phyloP scores from a whole-genome alignment of 345 rosid species.

The Corymbia maculata region DNA sequence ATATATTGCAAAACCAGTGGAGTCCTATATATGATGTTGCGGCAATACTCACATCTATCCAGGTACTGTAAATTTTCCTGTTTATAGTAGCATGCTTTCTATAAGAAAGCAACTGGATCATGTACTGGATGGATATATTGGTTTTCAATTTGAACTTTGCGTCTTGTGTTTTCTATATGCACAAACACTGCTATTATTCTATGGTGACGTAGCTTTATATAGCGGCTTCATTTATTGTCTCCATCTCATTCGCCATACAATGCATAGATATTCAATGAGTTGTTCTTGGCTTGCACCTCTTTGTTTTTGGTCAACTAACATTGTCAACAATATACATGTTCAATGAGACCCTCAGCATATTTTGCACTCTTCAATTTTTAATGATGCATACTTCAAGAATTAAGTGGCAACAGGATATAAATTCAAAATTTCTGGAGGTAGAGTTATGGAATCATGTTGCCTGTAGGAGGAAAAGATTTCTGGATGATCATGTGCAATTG shows the following conservation, averaged over 20 bases:
- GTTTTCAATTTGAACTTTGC: neutral
- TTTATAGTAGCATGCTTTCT: neutral
- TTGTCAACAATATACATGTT: neutral
- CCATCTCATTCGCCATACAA: neutral
- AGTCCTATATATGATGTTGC: conserved; percentile 98
- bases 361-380: neutral
- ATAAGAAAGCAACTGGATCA: neutral
- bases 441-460: neutral
- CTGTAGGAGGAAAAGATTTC: neutral
- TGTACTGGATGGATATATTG: neutral
- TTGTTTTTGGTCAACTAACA: neutral
- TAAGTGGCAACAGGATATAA: neutral
- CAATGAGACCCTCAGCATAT: neutral
- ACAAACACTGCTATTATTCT: neutral
- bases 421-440: neutral
- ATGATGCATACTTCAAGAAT: neutral
- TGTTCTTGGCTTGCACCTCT: neutral
- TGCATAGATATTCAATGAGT: neutral
- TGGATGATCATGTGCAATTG: neutral
- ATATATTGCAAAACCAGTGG: conserved; percentile 95
- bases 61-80: conserved; percentile 24
- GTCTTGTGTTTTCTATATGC: neutral
- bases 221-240: neutral
- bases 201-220: neutral
- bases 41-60: conserved; percentile 93